These are phyloP conservation scores for Alternaria triticimaculans DNA, from an alignment of 2,329 filamentous ascomycete species.

Conservation along the genomic window DNA sequence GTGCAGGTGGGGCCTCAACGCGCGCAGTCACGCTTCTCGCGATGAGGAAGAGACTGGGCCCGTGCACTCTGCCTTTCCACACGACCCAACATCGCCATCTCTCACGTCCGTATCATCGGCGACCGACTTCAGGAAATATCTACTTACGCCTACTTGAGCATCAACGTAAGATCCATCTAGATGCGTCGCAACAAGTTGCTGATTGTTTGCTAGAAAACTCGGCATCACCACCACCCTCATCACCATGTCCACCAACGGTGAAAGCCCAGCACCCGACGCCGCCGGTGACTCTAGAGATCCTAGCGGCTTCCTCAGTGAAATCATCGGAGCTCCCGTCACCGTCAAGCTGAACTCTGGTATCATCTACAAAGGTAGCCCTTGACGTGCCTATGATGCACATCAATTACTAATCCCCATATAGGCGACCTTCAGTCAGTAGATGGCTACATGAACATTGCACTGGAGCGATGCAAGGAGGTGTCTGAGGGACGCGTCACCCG, in stretches of 20 bases:
- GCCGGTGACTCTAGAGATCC: slow-evolving; percentile 84
- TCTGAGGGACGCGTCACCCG: slow-evolving; percentile 83
- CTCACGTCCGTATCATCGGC: background rate
- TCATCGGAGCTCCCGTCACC: slow-evolving; percentile 91
- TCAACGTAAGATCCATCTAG: background rate
- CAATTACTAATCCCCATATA: slow-evolving; percentile 48
- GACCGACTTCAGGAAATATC: background rate
- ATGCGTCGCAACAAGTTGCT: background rate
- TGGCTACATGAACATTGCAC: slow-evolving; percentile 99
- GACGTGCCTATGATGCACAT: slow-evolving; percentile 1
- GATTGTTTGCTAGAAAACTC: background rate
- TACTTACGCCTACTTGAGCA: background rate
- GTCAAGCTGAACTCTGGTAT: slow-evolving; percentile 99
- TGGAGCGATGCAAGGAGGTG: slow-evolving; percentile 93
- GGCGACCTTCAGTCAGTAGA: slow-evolving; percentile 96
- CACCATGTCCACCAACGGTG: slow-evolving; percentile 66
- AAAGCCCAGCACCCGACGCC: slow-evolving; percentile 60
- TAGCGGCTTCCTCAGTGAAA: slow-evolving; percentile 89
- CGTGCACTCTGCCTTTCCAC: slow-evolving; percentile 23
- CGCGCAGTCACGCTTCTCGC: slow-evolving; percentile 45
- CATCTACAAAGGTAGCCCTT: slow-evolving; percentile 82
- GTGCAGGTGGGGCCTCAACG: slow-evolving; percentile 22
- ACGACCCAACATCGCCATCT: slow-evolving; percentile 3
- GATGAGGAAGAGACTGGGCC: slow-evolving; percentile 15
- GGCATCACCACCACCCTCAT: background rate